phyloP scores from a whole-genome alignment of 495 filamentous ascomycete species.

The Xylaria cubensis region DNA sequence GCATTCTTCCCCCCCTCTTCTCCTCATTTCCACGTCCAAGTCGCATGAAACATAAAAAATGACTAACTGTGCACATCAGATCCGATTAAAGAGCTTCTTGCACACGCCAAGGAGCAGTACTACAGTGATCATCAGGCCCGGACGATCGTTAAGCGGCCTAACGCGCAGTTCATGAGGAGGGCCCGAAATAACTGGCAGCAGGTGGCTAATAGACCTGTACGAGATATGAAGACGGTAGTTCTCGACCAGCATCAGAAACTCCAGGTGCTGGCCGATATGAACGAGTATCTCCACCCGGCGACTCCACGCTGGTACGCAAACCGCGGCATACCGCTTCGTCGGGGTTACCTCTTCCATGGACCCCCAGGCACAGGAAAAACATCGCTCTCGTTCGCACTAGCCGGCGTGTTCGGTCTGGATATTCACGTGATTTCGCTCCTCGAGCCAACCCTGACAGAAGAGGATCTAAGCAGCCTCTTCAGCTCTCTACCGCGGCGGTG shows the following conservation, averaged over 20 bases:
- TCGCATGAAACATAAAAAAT: neutral
- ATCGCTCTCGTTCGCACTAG: conserved; percentile 67
- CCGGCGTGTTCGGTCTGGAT: conserved; percentile 72
- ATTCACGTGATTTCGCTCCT: conserved; percentile 71
- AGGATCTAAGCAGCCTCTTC: conserved; percentile 72
- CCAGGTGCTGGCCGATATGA: conserved; percentile 77
- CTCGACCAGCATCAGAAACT: conserved; percentile 78
- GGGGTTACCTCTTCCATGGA: conserved; percentile 85
- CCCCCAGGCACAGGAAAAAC: conserved; percentile 74
- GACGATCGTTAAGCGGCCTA: conserved; percentile 59
- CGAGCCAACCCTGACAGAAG: conserved; percentile 70
- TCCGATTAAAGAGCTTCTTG: conserved; percentile 68
- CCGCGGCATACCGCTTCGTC: conserved; percentile 87
- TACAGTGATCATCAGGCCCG: conserved; percentile 51
- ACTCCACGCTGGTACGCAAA: conserved; percentile 79
- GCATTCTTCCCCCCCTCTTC: neutral
- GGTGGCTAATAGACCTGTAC: conserved; percentile 71
- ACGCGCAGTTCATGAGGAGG: conserved; percentile 39
- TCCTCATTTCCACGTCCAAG: neutral
- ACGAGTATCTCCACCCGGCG: conserved; percentile 81
- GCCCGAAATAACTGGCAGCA: conserved; percentile 63
- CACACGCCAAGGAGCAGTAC: conserved; percentile 60
- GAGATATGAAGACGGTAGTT: conserved; percentile 84
- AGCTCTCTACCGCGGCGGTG: conserved; percentile 66
- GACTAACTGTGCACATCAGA: conserved; percentile 35